Conservation (phyloP, 768 basidiomycete genomes). For the Trametes maxima region DNA sequence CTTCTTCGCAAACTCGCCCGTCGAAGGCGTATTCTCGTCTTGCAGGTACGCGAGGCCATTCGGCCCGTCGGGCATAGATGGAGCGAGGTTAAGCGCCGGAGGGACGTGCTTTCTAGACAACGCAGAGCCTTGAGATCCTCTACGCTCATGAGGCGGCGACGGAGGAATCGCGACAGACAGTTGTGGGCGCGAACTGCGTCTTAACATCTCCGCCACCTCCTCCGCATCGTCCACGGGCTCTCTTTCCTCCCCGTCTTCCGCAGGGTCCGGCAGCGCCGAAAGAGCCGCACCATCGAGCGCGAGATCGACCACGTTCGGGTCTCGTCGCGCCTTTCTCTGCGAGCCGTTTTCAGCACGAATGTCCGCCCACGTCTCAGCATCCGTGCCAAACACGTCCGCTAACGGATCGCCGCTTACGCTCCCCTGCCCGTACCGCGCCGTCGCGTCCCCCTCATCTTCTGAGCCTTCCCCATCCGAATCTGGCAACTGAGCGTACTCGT, state of each 20-base stretch:
- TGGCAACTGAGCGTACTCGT: conserved; percentile 27
- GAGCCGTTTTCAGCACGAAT: conserved; percentile 42
- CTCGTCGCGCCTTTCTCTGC: conserved; percentile 27
- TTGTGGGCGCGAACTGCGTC: conserved; percentile 31
- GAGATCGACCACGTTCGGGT: conserved; percentile 55
- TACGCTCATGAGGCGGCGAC: conserved; percentile 34
- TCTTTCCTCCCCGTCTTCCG: conserved; percentile 31
- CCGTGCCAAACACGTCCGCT: conserved; percentile 65
- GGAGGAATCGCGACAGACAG: conserved; percentile 43
- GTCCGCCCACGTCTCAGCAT: conserved; percentile 63
- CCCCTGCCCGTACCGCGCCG: conserved; percentile 38
- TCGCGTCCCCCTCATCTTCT: conserved; percentile 39
- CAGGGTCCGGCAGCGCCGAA: conserved; percentile 26
- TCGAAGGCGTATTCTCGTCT: conserved; percentile 28
- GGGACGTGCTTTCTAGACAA: conserved; percentile 49
- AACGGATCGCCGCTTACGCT: conserved; percentile 50
- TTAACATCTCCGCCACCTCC: conserved; percentile 33
- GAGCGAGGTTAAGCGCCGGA: conserved; percentile 50
- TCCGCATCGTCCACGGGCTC: conserved; percentile 46
- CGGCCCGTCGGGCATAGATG: conserved; percentile 28
- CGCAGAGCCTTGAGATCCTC: conserved; percentile 22
- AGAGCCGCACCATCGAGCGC: conserved; percentile 50
- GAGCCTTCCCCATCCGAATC: conserved; percentile 26
- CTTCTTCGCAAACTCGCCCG: conserved; percentile 1
- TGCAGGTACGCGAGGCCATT: conserved; percentile 53